Percentiles rank a stretch among this genome's conserved stretches.
These are phyloP conservation scores for baker's yeast (Saccharomyces cerevisiae) DNA, from an alignment of 805 yeast genomes.

Conservation along the genomic window DNA sequence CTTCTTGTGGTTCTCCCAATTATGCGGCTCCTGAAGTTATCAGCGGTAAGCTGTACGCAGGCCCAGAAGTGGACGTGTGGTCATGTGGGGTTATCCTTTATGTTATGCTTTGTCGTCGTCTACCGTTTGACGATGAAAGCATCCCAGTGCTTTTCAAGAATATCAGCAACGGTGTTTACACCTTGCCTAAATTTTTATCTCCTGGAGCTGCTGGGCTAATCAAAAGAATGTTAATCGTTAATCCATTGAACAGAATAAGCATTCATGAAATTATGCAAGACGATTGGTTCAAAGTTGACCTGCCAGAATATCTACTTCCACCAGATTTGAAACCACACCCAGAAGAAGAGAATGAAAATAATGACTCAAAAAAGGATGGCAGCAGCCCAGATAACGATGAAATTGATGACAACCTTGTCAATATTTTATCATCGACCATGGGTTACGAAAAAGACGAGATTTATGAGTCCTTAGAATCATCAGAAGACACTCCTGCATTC, in stretches of 20 bases:
- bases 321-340: slow-evolving; percentile 17
- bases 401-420: slow-evolving; percentile 68
- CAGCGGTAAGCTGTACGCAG: slow-evolving; percentile 89
- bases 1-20: slow-evolving; percentile 94
- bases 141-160: slow-evolving; percentile 91
- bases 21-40: slow-evolving; percentile 98
- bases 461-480: slow-evolving; percentile 51
- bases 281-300: slow-evolving; percentile 80
- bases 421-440: slow-evolving; percentile 70
- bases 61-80: slow-evolving; percentile 98
- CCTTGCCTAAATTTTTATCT: slow-evolving; percentile 79
- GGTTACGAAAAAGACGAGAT: slow-evolving; percentile 85
- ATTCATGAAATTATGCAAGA: slow-evolving; percentile 88
- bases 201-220: slow-evolving; percentile 76
- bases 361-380: slow-evolving; percentile 5
- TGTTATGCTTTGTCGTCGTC: slow-evolving; percentile 91
- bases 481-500: slow-evolving; percentile 40
- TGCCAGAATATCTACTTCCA: slow-evolving; percentile 73
- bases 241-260: slow-evolving; percentile 88
- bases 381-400: slow-evolving; percentile 27
- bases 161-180: slow-evolving; percentile 86
- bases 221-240: slow-evolving; percentile 87
- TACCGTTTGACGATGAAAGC: slow-evolving; percentile 94
- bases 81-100: slow-evolving; percentile 91
- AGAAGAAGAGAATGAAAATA: slow-evolving; percentile 14